These are phyloP conservation scores for Hypoxylon trugodes DNA, from an alignment of 495 filamentous ascomycete genomes.

Conservation along the genomic window DNA sequence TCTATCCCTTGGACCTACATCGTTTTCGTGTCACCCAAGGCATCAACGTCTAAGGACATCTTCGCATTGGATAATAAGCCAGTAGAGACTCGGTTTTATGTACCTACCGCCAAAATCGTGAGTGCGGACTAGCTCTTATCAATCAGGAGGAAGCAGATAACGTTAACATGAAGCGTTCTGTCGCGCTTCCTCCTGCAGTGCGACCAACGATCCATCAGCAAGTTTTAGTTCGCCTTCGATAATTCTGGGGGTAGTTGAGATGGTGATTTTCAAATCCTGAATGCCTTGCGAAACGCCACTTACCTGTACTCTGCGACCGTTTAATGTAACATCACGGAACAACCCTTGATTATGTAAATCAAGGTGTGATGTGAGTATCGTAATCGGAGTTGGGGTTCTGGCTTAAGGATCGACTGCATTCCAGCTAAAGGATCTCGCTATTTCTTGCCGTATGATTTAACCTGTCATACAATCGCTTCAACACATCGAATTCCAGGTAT, in stretches of 20 bases:
- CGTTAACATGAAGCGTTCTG: slow-evolving; percentile 2
- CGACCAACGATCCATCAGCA: slow-evolving; percentile 5
- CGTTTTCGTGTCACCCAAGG: not conserved
- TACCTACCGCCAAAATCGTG: slow-evolving; percentile 7
- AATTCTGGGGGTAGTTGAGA: not conserved
- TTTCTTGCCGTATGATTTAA: not conserved
- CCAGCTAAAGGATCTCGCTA: too few relatives aligned
- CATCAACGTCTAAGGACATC: not conserved
- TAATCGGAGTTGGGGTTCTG: slow-evolving; percentile 3
- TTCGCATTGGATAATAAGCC: not conserved
- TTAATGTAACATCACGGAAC: slow-evolving; percentile 16
- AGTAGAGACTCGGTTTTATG: not conserved
- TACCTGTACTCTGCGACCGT: not conserved
- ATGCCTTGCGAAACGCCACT: slow-evolving; percentile 11
- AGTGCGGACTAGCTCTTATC: not conserved
- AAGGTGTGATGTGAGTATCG: slow-evolving; percentile 4
- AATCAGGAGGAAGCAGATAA: slow-evolving; percentile 23
- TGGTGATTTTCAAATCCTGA: not conserved
- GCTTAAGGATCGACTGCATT: too few relatives aligned
- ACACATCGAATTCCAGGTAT: not conserved
- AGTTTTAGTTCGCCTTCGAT: not conserved
- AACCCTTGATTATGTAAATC: not conserved
- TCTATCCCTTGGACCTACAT: not conserved
- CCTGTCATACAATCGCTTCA: not conserved
- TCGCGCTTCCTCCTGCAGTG: slow-evolving; percentile 13